Base-by-base conservation (phyloP, 2,329 filamentous ascomycete species). In the Penicillium fuscoglaucum region DNA sequence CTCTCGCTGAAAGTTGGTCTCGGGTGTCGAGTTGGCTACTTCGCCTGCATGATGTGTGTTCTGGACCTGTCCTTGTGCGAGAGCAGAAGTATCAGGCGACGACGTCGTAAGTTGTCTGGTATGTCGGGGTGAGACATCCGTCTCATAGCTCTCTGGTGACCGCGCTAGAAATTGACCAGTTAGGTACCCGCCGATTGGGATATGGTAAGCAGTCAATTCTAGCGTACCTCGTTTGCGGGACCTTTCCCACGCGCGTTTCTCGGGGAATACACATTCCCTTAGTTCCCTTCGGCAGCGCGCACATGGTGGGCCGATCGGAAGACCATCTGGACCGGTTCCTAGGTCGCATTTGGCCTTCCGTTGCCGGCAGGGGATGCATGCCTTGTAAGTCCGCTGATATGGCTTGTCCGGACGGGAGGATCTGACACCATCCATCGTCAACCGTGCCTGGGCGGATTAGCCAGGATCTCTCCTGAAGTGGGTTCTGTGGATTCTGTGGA, bases 301-400 rank as follows among this genome's bases (percentile, higher is more conserved):
- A 65, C 81, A 83, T 33, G 80, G 74, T 44, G 74, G 74, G 12
- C 73, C 73, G 55, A 71, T 63, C 31, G 71, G 66, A 46, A 69
- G 68, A 28, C 79, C 78, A 58, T 75, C 75, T 55, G 76, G 63
- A 4, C 74, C 76, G 12, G 65, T 66, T 7, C 76, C 76, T 28
- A 82, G 68, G 40, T 82, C 80, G 62, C 81, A 83, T 69, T 80
- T 82, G 51, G 80, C 79, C 70, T 83, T 83, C 52, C 80, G 75
- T 63, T 81, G 78, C 51, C 80, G 79, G 64, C 80, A 83, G 57
- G 80, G 77, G 57, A 82, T 77, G 67, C 81, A 83, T 24, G 81
- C 81, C 69, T 83, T 83, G 77, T 83, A 83, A 39, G 80, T 80
- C 60, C 80, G 80, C 69, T 82, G 79, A 67, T 80, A 82, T 52